A percentile compares a stretch with the other conserved stretches of the same genome.
Evolutionary conservation across 176 grass and related monocot genomes (phyloP).

Genomic region (Triticum urartu): DNA sequence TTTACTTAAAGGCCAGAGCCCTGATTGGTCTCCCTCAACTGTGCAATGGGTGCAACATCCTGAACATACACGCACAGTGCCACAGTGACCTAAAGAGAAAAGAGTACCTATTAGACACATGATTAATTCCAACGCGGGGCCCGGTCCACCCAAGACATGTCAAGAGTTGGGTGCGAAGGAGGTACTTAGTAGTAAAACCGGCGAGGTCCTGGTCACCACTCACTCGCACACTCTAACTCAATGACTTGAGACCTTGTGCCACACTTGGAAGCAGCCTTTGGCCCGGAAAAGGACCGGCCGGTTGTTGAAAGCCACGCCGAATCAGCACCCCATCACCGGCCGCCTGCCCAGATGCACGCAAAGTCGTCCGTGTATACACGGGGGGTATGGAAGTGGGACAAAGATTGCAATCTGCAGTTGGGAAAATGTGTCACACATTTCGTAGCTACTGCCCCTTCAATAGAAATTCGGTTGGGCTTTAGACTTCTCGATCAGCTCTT

Average conservation of each 20-base stretch:
- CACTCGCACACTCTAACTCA: conserved; percentile 7
- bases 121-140: conserved; percentile 5
- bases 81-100: not conserved
- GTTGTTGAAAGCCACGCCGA: conserved; percentile 28
- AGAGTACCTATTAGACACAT: conserved; percentile 24
- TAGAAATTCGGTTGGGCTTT: not conserved
- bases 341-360: not conserved
- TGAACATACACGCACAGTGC: conserved; percentile 22
- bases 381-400: not conserved
- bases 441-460: not conserved
- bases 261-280: conserved; percentile 5
- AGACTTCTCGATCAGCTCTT: not conserved
- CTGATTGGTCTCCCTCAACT: conserved; percentile 9
- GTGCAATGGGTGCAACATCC: not conserved
- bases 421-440: not conserved
- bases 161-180: conserved; percentile 41
- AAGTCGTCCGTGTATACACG: conserved; percentile 22
- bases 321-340: not conserved
- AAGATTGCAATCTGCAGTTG: not conserved
- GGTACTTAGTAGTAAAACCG: conserved; percentile 24
- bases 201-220: conserved; percentile 21
- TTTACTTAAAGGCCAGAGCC: conserved; percentile 1
- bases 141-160: not conserved
- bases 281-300: conserved; percentile 26
- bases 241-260: conserved; percentile 10